Evolutionary conservation across 2,329 filamentous ascomycete species (phyloP).

Genomic region (Nannizziopsis arthrosporioides): DNA sequence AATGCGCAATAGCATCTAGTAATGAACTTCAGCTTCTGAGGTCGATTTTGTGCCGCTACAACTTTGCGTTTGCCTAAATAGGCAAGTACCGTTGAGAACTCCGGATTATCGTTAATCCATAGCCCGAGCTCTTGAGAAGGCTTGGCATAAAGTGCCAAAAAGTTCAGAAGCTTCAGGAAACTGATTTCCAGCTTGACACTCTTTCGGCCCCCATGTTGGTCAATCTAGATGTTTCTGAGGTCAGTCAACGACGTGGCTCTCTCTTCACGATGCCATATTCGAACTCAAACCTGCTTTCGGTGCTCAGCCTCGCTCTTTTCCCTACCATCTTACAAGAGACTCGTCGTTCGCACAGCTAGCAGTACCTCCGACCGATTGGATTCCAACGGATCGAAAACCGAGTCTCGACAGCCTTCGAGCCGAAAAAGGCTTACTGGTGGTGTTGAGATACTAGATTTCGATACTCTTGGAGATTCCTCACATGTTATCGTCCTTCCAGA

Average conservation of each 20-base stretch:
- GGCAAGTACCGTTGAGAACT: no score
- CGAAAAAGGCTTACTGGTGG: background rate
- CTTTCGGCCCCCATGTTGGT: background rate
- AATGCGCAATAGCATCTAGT: no score
- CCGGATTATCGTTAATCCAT: no score
- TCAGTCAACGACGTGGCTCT: slow-evolving; percentile 17
- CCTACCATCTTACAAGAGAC: background rate
- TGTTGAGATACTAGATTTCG: background rate
- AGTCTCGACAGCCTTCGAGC: background rate
- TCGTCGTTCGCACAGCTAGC: background rate
- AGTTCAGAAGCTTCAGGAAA: no score
- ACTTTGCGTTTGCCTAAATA: no score
- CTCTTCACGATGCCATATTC: slow-evolving; percentile 18
- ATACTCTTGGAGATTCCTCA: slow-evolving; percentile 8
- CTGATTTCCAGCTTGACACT: no score
- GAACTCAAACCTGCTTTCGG: slow-evolving; percentile 1
- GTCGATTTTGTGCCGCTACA: no score
- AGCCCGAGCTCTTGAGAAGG: background rate
- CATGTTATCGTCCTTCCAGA: slow-evolving; percentile 11
- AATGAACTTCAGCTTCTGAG: no score
- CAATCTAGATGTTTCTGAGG: slow-evolving; percentile 21
- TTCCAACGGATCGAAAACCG: background rate
- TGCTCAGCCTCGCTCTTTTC: background rate
- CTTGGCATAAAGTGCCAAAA: no score
- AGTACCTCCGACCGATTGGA: background rate